A percentile compares a stretch with the other conserved stretches of the same genome.
Conservation (phyloP, 176 grass and related monocot species). For the Musa itinerans region DNA sequence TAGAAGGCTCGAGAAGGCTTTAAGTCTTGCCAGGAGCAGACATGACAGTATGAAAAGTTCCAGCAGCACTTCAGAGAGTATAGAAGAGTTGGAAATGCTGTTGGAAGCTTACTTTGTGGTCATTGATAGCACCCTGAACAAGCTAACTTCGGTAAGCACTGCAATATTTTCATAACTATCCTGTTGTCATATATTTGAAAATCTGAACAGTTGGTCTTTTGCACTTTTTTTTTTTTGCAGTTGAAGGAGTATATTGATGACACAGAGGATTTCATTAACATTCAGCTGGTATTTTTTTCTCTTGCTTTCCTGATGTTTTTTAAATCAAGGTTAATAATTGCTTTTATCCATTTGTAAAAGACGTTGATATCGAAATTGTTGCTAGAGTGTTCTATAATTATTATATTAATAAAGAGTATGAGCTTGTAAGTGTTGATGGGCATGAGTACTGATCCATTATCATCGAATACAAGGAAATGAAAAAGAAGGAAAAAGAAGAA, state of each 20-base stretch:
- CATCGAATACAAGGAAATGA: too few species aligned
- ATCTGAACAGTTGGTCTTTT: constrained; percentile 6
- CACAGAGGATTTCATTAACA: constrained; percentile 96
- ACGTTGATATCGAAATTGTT: too few species aligned
- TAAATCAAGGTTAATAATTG: neutral
- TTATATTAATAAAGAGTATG: too few species aligned
- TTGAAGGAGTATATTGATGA: constrained; percentile 99
- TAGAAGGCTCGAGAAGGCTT: constrained; percentile 53
- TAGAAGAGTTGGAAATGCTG: constrained; percentile 87
- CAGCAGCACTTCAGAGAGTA: constrained; percentile 39
- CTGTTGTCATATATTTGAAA: constrained; percentile 7
- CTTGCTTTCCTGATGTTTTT: neutral
- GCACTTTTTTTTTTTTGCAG: constrained; percentile 36
- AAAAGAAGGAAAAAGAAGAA: too few species aligned
- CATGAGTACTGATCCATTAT: too few species aligned
- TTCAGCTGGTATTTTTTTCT: constrained; percentile 60
- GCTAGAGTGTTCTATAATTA: too few species aligned
- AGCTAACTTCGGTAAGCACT: constrained; percentile 62
- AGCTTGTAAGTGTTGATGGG: neutral
- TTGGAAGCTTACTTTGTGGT: constrained; percentile 95
- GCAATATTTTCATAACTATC: neutral
- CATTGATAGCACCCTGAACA: constrained; percentile 73
- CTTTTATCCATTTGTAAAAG: neutral
- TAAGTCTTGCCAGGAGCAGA: constrained; percentile 58
- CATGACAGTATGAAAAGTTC: constrained; percentile 63